Percentiles rank a stretch among this genome's conserved stretches.
These are phyloP conservation scores for Corymbia calophylla DNA, from an alignment of 441 rosid genomes.

Conservation along the genomic window DNA sequence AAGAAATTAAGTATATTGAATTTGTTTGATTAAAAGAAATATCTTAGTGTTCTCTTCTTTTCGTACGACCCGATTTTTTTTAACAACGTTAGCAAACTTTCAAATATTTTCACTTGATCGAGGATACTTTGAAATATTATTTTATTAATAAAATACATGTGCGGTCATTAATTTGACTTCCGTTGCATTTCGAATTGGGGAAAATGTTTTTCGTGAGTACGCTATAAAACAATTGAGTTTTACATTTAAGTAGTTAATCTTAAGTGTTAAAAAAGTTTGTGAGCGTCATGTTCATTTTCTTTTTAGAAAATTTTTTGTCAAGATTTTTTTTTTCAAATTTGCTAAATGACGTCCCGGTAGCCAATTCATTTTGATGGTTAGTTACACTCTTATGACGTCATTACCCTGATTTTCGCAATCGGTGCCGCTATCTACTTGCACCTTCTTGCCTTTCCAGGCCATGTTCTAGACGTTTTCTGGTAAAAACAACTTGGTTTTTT, in stretches of 20 bases:
- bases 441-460: not conserved
- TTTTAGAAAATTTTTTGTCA: not conserved
- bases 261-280: not conserved
- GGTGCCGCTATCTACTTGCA: not conserved
- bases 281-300: not conserved
- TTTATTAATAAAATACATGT: not conserved
- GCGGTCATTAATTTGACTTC: not conserved
- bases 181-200: not conserved
- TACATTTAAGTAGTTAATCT: not conserved
- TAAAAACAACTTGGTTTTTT: not conserved
- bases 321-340: not conserved
- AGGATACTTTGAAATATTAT: not conserved
- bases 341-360: not conserved
- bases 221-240: not conserved
- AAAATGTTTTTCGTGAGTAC: not conserved
- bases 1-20: too few relatives aligned
- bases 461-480: not conserved
- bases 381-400: not conserved
- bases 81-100: not conserved
- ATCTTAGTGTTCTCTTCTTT: not conserved
- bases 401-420: not conserved
- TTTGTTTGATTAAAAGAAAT: too few relatives aligned
- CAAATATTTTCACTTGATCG: not conserved
- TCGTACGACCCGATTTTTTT: not conserved
- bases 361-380: not conserved